Evolutionary conservation across 192 early-diverging fungal genomes (phyloP), one percentile per base, ranked within the genome.

Genomic region (Backusella parvicylindrica): DNA sequence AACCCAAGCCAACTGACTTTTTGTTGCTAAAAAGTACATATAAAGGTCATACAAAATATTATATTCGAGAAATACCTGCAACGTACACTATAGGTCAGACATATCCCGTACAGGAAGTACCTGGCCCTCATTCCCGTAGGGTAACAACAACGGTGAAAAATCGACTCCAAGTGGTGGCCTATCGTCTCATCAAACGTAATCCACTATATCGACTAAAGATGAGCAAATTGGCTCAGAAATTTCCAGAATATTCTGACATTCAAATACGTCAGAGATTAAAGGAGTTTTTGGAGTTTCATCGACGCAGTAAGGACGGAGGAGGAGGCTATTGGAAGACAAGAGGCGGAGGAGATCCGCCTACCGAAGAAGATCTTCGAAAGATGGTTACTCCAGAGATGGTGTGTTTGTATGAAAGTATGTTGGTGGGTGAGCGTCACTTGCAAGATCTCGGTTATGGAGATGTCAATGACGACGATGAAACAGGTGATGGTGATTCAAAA

Each of bases 261-360:
- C 92, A 96, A 70, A 89, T 99, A n/a, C 85, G 94, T 21, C 93
- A 96, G 81, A 90, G 95, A 60, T 84, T 99, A 9, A 96, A 98
- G 88, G 98, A 99, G 83, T 97, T 99, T 85, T 90, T 94, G 36
- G 95, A 98, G 83, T 97, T 94, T 74, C 92, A 93, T 77, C 91
- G 94, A 63, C 69, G 76, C 7, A 87, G 90, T 8, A 89, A 77
- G 53, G 90, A 87, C 0, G 84, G 92, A 66, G 92, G 93, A 50
- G 93, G 92, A 43, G 97, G 96, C 16, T 96, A 91, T 79, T 99
- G 97, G 97, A 92, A 93, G 71, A 81, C 94, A 33, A 97, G 98
- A 79, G 86, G 85, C 33, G 86, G 79, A 23, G 84, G 89, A 16
- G 82, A 84, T 6, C 79, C 95, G 26, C 96, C 94, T 0, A 87